Evolutionary conservation across 2,329 filamentous ascomycete genomes (phyloP), one percentile per base, ranked within the genome.

Genomic region (Neofusicoccum ribis): DNA sequence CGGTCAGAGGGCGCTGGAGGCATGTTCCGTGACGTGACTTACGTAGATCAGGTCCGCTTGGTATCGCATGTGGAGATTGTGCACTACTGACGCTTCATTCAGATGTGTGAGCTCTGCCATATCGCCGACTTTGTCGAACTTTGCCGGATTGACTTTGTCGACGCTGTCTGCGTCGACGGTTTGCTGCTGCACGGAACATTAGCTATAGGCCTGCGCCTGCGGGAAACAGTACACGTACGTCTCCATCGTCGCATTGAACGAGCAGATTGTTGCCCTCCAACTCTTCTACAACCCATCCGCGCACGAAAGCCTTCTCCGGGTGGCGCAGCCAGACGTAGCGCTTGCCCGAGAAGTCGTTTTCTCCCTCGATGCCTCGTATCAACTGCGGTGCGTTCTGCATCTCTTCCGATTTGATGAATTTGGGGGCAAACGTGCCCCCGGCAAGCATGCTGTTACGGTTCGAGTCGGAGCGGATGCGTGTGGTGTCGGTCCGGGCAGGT

Each of bases 81-180:
- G 93, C 60, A 99, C 93, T 60, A 99, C 95, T 0, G 95, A 98
- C 23, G 94, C 91, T 80, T 99, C 95, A 79, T 99, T 99, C 69
- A 99, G 83, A 78, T 99, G 95, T 5, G 95, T 99, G 74, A 99
- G 85, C 78, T 99, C 95, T 27, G 96, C 95, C 95, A 99, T 99
- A 78, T 99, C 96, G 81, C 96, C 93, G 69, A 94, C 94, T 80
- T 97, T 99, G 85, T 99, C 95, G 81, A 99, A 99, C 77, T 99
- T 99, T 73, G 94, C 94, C 52, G 95, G 95, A 79, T 99, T 99
- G 82, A 99, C 96, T 80, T 97, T 98, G 84, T 99, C 96, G 70
- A 97, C 93, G 72, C 88, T 90, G 72, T 98, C 93, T 60, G 86
- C 81, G 70, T 94, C 89, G 59, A 95, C 89, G 74, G 96, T 91